Conservation (phyloP, 1,284 basidiomycete genomes). For the Athelia sp. region DNA sequence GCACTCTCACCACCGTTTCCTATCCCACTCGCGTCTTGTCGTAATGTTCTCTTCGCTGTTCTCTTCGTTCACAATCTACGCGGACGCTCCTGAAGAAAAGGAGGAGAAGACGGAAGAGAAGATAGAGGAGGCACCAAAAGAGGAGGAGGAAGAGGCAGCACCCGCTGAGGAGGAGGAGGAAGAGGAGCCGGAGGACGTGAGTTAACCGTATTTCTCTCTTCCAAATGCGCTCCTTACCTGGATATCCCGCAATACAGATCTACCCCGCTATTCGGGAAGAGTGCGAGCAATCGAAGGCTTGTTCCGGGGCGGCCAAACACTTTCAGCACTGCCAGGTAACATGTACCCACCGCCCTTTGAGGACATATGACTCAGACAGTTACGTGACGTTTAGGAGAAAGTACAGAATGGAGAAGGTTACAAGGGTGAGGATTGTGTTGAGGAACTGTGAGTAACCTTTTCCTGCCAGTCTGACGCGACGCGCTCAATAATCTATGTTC, state of each 20-base stretch:
- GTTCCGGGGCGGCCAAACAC: background rate
- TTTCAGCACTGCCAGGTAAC: conserved; percentile 1
- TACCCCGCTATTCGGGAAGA: background rate
- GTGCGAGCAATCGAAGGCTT: background rate
- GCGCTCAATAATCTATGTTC: background rate
- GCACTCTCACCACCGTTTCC: background rate
- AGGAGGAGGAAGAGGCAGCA: background rate
- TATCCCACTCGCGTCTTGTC: background rate
- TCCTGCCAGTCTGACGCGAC: background rate
- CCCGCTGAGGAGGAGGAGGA: background rate
- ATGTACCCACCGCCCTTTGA: background rate
- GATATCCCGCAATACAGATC: background rate
- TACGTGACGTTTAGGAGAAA: background rate
- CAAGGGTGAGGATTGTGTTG: background rate
- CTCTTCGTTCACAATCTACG: background rate
- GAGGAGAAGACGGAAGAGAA: background rate
- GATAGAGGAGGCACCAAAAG: background rate
- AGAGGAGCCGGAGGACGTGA: background rate
- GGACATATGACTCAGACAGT: background rate
- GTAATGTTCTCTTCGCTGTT: conserved; percentile 1
- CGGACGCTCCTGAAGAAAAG: conserved; percentile 1
- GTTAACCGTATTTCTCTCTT: background rate
- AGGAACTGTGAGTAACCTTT: background rate
- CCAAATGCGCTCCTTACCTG: no score
- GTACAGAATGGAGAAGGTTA: background rate